Evolutionary conservation across 257 asterid species (phyloP).

Genomic region (Leonotis leonurus): DNA sequence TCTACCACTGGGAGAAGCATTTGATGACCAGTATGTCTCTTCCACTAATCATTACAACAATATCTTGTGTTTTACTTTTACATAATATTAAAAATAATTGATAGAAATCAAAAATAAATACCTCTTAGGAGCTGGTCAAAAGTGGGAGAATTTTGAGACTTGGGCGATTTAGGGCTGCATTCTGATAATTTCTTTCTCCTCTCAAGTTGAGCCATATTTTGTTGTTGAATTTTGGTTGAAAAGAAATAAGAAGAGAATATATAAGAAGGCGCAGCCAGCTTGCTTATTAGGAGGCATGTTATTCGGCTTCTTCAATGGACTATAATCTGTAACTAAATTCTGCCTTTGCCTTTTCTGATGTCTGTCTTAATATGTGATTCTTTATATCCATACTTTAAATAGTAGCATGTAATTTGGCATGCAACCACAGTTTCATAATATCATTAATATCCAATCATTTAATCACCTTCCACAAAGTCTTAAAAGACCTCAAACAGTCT

Average conservation of each 20-base stretch:
- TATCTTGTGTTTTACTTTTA: no score
- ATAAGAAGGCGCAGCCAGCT: neutral
- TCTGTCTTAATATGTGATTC: neutral
- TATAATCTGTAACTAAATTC: neutral
- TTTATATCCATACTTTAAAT: neutral
- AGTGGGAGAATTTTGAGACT: conserved; percentile 38
- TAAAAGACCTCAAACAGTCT: no score
- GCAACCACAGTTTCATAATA: no score
- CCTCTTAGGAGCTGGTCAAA: conserved; percentile 64
- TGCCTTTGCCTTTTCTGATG: neutral
- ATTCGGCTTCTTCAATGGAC: conserved; percentile 12
- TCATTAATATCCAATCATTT: no score
- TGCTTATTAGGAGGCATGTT: neutral
- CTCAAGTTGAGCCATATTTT: conserved; percentile 60
- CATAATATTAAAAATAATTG: no score
- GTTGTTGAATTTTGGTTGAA: neutral
- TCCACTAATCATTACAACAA: no score
- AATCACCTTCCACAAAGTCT: no score
- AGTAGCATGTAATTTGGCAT: no score
- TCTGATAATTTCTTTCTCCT: conserved; percentile 26
- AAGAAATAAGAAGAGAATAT: neutral
- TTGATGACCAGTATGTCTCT: conserved; percentile 27
- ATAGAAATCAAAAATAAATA: no score
- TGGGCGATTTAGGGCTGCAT: conserved; percentile 30
- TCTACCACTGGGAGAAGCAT: conserved; percentile 24